Evolutionary conservation across 345 rosid genomes (phyloP), one percentile per base, ranked within the genome.

Genomic region (Garcia nutans): DNA sequence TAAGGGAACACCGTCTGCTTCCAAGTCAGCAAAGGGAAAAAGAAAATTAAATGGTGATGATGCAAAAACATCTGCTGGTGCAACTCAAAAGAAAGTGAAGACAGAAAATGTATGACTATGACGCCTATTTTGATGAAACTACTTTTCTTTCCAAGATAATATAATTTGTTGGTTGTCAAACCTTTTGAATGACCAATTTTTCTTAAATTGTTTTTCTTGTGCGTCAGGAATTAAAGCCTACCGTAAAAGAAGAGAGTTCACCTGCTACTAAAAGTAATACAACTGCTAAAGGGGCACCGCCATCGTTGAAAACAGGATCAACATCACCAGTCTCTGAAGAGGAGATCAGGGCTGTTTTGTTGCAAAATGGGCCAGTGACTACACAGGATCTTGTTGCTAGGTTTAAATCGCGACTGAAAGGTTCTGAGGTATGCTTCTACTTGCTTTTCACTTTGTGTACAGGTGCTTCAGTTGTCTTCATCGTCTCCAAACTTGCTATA

Each of bases 361-460:
- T 89, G 90, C 92, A 91, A 76, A 90, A 84, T 79, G 86, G 89
- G 24, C 96, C 91, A 26, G 87, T 95, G 11, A 93, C 99, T 31
- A 95, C 99, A 42, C 92, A 89, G 78, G 96, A 89, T 64, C 93
- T 96, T 80, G 98, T 96, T 68, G 92, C 90, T 77, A 85, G 89
- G 74, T 96, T 96, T 55, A 93, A 82, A 81, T 86, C 93, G 24
- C 87, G 97, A 70, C 90, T 93, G 28, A 93, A 86, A 77, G 72
- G 81, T 67, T 65, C 82, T 0, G 97, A 96, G 96, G 97, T 93
- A 84, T 54, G 71, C 31, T 68, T 17, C 71, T 74, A 17, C 45
- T 20, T 41, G n/a, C 8, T 15, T 52, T 17, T 67, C 55, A 15
- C 15, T 41, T 11, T 41, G 52, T 44, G 52, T 70, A 6, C 33